Evolutionary conservation across 129 eudicot genomes (phyloP).

Genomic region (Centella asiatica): DNA sequence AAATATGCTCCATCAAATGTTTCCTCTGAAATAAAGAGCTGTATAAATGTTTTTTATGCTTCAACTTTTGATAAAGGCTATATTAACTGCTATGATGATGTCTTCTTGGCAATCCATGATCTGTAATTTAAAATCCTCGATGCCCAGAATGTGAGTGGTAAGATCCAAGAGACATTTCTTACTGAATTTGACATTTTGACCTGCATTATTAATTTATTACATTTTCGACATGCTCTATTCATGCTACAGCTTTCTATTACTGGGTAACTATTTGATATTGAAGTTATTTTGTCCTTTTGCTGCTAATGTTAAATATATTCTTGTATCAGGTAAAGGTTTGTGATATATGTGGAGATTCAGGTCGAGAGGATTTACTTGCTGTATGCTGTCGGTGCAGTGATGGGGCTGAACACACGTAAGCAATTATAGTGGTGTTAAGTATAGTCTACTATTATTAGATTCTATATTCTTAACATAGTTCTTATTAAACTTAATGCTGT

Average conservation of each 20-base stretch:
- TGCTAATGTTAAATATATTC: constrained; percentile 8
- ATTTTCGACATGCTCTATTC: not conserved
- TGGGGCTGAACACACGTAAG: constrained; percentile 99
- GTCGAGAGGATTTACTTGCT: constrained; percentile 84
- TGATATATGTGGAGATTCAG: constrained; percentile 97
- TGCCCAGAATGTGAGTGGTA: not conserved
- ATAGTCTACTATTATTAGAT: not conserved
- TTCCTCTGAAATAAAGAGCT: not conserved
- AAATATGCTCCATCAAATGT: not conserved
- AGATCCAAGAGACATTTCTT: not conserved
- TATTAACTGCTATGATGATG: not conserved
- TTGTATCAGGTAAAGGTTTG: constrained; percentile 76
- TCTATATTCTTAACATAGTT: not conserved
- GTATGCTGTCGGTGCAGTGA: constrained; percentile 80
- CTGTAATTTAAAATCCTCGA: not conserved
- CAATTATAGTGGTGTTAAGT: not conserved
- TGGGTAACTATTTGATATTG: not conserved
- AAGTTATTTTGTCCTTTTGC: not conserved
- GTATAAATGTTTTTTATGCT: not conserved
- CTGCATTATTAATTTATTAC: not conserved
- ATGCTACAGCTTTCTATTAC: not conserved
- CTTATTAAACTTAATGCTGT: constrained; percentile 3
- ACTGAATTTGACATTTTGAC: not conserved
- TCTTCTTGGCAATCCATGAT: not conserved
- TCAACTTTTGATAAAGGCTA: not conserved